A percentile compares a stretch with the other conserved stretches of the same genome.
phyloP scores from a whole-genome alignment of 192 early-diverging fungal species.

The Linnemannia elongata region DNA sequence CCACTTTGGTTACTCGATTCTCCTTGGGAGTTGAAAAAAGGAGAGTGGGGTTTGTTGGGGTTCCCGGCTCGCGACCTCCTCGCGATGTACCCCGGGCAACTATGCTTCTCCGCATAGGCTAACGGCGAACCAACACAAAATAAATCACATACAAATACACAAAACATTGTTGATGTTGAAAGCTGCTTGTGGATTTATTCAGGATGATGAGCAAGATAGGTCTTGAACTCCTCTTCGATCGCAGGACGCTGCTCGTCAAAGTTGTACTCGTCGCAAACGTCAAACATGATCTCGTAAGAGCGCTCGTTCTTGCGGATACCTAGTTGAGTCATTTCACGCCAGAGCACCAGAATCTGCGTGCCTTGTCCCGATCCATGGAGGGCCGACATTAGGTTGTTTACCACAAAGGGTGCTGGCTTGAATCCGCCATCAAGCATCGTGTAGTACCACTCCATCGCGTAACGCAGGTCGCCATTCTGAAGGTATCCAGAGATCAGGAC shows the following conservation, averaged over 20 bases:
- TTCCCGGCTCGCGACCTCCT: no score
- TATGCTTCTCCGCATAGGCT: no score
- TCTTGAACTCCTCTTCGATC: slow-evolving; percentile 35
- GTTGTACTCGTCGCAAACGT: slow-evolving; percentile 43
- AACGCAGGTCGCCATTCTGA: slow-evolving; percentile 50
- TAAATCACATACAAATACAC: background rate
- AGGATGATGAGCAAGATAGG: background rate
- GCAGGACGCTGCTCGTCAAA: background rate
- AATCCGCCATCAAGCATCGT: slow-evolving; percentile 37
- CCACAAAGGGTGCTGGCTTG: slow-evolving; percentile 19
- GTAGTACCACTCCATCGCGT: slow-evolving; percentile 54
- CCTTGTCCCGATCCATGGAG: slow-evolving; percentile 49
- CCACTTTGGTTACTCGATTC: no score
- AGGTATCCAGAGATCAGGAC: slow-evolving; percentile 51
- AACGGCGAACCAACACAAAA: no score
- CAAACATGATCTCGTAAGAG: slow-evolving; percentile 39
- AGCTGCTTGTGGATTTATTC: background rate
- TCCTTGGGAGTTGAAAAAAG: no score
- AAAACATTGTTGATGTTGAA: background rate
- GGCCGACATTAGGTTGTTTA: slow-evolving; percentile 53
- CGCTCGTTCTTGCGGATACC: slow-evolving; percentile 31
- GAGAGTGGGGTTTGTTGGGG: no score
- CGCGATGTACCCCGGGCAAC: no score
- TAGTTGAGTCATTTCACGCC: slow-evolving; percentile 24
- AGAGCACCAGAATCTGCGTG: slow-evolving; percentile 28